These are phyloP conservation scores for Basidioascus undulatus DNA, from an alignment of 768 basidiomycete species.

Conservation along the genomic window DNA sequence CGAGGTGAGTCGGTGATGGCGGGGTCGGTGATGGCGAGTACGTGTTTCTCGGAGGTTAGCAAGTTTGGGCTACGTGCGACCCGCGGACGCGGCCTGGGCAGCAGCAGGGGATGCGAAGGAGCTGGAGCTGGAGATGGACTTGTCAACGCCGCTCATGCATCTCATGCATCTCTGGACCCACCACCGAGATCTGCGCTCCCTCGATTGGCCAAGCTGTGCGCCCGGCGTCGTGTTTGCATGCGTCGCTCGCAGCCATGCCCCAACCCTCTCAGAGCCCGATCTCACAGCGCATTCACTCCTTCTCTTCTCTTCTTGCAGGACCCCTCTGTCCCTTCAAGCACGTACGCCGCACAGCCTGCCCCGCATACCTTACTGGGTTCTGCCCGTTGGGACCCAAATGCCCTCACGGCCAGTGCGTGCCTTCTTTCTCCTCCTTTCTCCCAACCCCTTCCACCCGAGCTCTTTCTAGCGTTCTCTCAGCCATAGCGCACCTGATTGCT, in stretches of 20 bases:
- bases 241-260: no score
- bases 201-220: no score
- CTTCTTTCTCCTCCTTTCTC: conserved; percentile 1
- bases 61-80: no score
- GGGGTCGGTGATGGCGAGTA: no score
- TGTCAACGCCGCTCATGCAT: not conserved
- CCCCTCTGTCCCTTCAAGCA: conserved; percentile 78
- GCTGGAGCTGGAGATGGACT: not conserved
- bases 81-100: no score
- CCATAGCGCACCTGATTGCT: conserved; percentile 45
- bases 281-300: conserved; percentile 2
- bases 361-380: conserved; percentile 72
- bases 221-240: no score
- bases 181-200: no score
- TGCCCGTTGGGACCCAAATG: conserved; percentile 80
- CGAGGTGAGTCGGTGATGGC: conserved; percentile 47
- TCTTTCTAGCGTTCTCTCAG: conserved; percentile 2
- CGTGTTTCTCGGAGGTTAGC: no score
- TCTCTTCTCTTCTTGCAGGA: conserved; percentile 24
- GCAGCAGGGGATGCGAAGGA: no score
- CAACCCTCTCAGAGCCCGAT: no score
- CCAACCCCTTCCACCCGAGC: conserved; percentile 3
- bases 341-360: conserved; percentile 71
- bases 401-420: conserved; percentile 60
- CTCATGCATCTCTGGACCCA: not conserved